These are phyloP conservation scores for Fusarium sp. DNA, from an alignment of 2,329 filamentous ascomycete genomes.

Conservation along the genomic window DNA sequence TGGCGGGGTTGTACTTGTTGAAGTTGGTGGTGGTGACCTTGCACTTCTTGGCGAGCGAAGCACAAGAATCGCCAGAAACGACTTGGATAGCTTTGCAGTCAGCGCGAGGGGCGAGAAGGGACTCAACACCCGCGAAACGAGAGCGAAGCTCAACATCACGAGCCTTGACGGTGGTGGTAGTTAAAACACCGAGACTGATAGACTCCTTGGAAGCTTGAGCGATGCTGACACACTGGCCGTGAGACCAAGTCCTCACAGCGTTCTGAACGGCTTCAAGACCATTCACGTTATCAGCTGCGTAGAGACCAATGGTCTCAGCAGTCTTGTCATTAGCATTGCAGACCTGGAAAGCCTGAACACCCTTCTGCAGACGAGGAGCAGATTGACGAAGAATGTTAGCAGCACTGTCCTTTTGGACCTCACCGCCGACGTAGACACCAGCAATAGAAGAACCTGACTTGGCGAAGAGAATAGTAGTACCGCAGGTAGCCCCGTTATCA, in stretches of 20 bases:
- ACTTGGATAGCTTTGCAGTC: slow-evolving; percentile 45
- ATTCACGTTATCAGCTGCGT: slow-evolving; percentile 25
- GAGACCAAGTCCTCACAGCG: slow-evolving; percentile 33
- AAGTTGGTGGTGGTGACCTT: slow-evolving; percentile 51
- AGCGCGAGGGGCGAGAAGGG: slow-evolving; percentile 26
- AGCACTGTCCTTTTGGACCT: slow-evolving; percentile 37
- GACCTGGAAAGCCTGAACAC: slow-evolving; percentile 31
- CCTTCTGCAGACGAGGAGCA: slow-evolving; percentile 20
- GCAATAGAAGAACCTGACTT: slow-evolving; percentile 36
- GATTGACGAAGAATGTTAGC: slow-evolving; percentile 22
- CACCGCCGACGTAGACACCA: slow-evolving; percentile 36
- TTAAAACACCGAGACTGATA: slow-evolving; percentile 29
- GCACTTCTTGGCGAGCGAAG: slow-evolving; percentile 49
- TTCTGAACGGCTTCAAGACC: slow-evolving; percentile 23
- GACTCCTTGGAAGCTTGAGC: slow-evolving; percentile 1
- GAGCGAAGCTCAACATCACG: slow-evolving; percentile 30
- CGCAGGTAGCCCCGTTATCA: slow-evolving; percentile 27
- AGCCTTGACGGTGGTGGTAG: slow-evolving; percentile 17
- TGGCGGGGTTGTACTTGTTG: slow-evolving; percentile 49
- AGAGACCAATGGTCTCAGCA: slow-evolving; percentile 33
- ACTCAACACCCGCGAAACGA: slow-evolving; percentile 22
- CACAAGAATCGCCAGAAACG: slow-evolving; percentile 49
- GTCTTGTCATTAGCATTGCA: slow-evolving; percentile 32
- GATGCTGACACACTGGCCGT: slow-evolving; percentile 32
- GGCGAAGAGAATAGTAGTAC: slow-evolving; percentile 38